Conservation (phyloP, 78 protist genomes). For the Isochrysis galbana region DNA sequence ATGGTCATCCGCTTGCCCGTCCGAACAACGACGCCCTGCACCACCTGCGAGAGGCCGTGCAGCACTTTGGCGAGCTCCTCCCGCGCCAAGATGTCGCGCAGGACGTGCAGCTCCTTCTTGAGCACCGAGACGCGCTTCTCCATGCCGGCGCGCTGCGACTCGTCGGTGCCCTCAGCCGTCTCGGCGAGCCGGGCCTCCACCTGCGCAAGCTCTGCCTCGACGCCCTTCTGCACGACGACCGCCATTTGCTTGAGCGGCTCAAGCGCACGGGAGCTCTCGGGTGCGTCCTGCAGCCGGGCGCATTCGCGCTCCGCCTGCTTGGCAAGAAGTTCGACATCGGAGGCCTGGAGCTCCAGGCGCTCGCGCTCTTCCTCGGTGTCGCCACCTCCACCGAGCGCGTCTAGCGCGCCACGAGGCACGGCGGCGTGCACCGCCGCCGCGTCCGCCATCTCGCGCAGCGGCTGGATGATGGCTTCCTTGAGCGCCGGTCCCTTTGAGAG, state of each 20-base stretch:
- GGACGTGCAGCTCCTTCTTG: background rate
- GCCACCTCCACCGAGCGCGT: background rate
- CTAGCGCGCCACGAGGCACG: background rate
- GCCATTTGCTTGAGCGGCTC: background rate
- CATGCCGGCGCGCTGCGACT: background rate
- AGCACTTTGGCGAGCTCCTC: background rate
- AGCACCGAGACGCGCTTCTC: constrained; percentile 8
- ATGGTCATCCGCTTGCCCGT: background rate
- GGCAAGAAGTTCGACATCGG: background rate
- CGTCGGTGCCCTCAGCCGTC: background rate
- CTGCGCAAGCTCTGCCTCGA: background rate
- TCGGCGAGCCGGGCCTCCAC: background rate
- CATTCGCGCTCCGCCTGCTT: too few relatives aligned
- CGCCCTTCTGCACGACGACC: background rate
- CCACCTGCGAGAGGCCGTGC: background rate
- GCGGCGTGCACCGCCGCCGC: background rate
- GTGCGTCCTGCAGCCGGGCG: too few relatives aligned
- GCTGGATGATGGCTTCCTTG: background rate
- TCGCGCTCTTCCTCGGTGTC: too few relatives aligned
- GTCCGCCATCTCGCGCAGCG: background rate
- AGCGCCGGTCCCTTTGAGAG: background rate
- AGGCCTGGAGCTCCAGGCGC: background rate
- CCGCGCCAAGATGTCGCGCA: background rate
- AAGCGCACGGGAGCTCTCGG: too few relatives aligned
- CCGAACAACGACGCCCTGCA: background rate